phyloP scores from a whole-genome alignment of 2,329 filamentous ascomycete species.

The Calonectria crousiana region DNA sequence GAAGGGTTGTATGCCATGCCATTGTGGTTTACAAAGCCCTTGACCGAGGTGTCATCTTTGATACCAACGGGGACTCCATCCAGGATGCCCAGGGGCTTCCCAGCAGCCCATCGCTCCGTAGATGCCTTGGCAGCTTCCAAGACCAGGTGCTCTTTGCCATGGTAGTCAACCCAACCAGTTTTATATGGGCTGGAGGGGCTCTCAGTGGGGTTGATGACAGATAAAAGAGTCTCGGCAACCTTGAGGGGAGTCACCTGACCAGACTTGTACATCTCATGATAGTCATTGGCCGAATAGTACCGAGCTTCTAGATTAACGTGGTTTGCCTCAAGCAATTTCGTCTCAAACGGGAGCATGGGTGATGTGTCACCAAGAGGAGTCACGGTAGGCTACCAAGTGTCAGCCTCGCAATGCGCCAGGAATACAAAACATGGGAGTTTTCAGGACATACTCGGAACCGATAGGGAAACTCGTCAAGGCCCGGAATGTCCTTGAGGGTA shows the following conservation, averaged over 20 bases:
- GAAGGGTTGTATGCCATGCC: constrained; percentile 73
- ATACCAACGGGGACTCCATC: constrained; percentile 87
- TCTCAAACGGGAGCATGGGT: constrained; percentile 55
- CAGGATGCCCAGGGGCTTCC: constrained; percentile 74
- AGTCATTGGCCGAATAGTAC: constrained; percentile 81
- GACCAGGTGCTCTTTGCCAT: constrained; percentile 68
- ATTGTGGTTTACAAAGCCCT: constrained; percentile 76
- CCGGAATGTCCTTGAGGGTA: constrained; percentile 58
- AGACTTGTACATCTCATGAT: constrained; percentile 78
- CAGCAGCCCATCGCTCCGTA: constrained; percentile 76
- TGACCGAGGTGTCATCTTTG: constrained; percentile 83
- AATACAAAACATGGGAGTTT: too few species aligned
- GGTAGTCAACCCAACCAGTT: constrained; percentile 78
- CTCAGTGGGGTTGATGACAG: constrained; percentile 73
- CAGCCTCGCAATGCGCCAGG: neutral
- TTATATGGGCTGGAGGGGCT: constrained; percentile 71
- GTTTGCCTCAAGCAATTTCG: constrained; percentile 55
- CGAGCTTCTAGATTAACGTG: constrained; percentile 58
- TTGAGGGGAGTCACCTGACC: constrained; percentile 78
- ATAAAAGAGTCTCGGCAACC: constrained; percentile 78
- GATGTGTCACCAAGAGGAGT: constrained; percentile 60
- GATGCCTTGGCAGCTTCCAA: constrained; percentile 79
- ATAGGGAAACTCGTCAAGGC: constrained; percentile 58
- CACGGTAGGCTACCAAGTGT: constrained; percentile 63
- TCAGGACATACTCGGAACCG: constrained; percentile 60